phyloP scores from a whole-genome alignment of 1,284 basidiomycete genomes.

The Leccinum glutinopallens region DNA sequence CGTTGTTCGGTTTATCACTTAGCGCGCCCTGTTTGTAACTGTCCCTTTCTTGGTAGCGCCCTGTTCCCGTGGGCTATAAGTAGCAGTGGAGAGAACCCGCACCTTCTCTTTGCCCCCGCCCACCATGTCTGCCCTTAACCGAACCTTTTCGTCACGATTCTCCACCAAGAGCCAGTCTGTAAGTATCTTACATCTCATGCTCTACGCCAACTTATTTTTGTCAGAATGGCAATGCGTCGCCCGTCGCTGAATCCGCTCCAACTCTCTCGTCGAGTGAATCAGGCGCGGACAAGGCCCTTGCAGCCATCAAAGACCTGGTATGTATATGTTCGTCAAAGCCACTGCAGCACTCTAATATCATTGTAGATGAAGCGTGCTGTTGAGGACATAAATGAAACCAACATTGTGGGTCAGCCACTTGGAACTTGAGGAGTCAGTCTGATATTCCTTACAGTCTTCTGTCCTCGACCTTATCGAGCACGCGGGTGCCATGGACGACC shows the following conservation, averaged over 20 bases:
- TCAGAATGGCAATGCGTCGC: slow-evolving; percentile 18
- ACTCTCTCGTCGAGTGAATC: slow-evolving; percentile 22
- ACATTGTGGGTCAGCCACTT: slow-evolving; percentile 21
- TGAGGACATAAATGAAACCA: slow-evolving; percentile 36
- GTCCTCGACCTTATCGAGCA: slow-evolving; percentile 59
- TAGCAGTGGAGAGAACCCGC: slow-evolving; percentile 5
- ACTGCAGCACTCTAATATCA: background rate
- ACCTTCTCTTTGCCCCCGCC: slow-evolving; percentile 11
- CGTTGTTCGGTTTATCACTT: slow-evolving; percentile 29
- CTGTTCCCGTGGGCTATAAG: slow-evolving; percentile 28
- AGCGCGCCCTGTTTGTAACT: slow-evolving; percentile 14
- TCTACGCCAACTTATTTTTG: background rate
- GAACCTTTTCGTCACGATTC: slow-evolving; percentile 35
- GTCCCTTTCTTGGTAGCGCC: slow-evolving; percentile 23
- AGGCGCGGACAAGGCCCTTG: slow-evolving; percentile 28
- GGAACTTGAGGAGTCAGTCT: background rate
- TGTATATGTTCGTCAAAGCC: background rate
- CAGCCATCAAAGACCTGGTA: slow-evolving; percentile 37
- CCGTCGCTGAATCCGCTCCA: slow-evolving; percentile 19
- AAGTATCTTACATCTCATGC: slow-evolving; percentile 5
- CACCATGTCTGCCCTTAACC: slow-evolving; percentile 32
- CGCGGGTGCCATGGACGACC: slow-evolving; percentile 64
- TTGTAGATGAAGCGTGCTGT: slow-evolving; percentile 31
- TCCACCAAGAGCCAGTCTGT: slow-evolving; percentile 33
- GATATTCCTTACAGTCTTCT: slow-evolving; percentile 42